Conservation (phyloP, 2,329 filamentous ascomycete genomes). For the Hypocreales sp. region DNA sequence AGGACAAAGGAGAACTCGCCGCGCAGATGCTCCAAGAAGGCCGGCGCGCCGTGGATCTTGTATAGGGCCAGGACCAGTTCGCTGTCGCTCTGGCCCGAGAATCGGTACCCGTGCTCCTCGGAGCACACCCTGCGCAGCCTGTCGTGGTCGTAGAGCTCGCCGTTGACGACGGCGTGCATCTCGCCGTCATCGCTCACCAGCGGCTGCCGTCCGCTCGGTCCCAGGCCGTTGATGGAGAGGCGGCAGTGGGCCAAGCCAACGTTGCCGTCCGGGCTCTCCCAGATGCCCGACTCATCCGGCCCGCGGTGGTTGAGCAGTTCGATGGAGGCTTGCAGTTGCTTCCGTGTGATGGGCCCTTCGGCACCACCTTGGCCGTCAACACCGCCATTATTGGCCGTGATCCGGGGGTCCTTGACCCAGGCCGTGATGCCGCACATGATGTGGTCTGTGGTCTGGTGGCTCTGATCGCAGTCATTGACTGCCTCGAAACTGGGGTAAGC, state of each 20-base stretch:
- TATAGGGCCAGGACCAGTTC: constrained; percentile 39
- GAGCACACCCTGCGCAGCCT: constrained; percentile 20
- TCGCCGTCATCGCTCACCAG: constrained; percentile 19
- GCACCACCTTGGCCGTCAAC: not conserved
- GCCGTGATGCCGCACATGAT: not conserved
- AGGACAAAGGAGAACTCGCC: constrained; percentile 40
- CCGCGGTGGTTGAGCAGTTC: constrained; percentile 14
- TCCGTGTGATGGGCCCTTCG: not conserved
- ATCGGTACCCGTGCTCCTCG: constrained; percentile 22
- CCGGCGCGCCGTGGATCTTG: constrained; percentile 24
- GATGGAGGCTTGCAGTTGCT: constrained; percentile 8
- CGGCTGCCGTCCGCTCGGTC: constrained; percentile 29
- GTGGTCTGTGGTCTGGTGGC: no score
- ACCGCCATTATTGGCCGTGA: not conserved
- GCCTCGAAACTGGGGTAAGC: no score
- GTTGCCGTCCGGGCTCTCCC: constrained; percentile 9
- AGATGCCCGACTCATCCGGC: constrained; percentile 13
- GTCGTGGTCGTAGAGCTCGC: constrained; percentile 42
- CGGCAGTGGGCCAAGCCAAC: constrained; percentile 29
- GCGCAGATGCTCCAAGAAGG: constrained; percentile 23
- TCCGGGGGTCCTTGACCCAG: not conserved
- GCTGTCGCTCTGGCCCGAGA: constrained; percentile 29
- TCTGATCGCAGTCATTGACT: no score
- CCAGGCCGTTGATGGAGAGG: constrained; percentile 37
- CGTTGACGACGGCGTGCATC: constrained; percentile 42